Evolutionary conservation across 148 eudicot species (phyloP).

Genomic region (Tetragonia tetragonoides): DNA sequence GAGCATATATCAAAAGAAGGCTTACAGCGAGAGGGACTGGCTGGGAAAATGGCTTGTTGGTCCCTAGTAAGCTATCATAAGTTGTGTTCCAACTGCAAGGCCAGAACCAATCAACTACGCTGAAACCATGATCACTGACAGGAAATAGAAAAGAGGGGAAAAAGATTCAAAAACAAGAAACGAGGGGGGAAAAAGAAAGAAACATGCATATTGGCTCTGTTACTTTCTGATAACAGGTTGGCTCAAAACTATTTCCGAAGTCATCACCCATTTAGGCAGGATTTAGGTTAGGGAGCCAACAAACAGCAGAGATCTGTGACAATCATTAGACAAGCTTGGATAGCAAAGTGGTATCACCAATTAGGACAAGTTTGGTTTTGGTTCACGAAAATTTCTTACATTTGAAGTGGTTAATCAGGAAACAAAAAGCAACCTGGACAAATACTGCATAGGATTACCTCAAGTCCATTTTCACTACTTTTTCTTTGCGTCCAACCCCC

Average conservation of each 20-base stretch:
- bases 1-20: background rate
- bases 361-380: background rate
- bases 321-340: no score
- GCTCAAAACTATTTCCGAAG: no score
- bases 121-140: slow-evolving; percentile 27
- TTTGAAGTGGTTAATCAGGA: no score
- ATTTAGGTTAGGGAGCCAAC: no score
- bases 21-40: slow-evolving; percentile 83
- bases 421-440: no score
- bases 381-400: background rate
- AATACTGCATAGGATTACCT: no score
- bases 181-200: background rate
- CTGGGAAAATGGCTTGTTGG: slow-evolving; percentile 62
- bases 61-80: slow-evolving; percentile 70
- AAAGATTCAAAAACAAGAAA: background rate
- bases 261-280: no score
- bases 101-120: slow-evolving; percentile 34
- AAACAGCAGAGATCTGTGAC: no score
- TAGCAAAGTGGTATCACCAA: background rate
- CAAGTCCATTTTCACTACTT: no score
- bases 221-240: no score
- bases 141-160: background rate
- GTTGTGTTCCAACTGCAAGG: slow-evolving; percentile 74
- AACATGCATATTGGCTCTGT: no score
- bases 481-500: no score